phyloP scores from a whole-genome alignment of 768 basidiomycete species.

The Naganishia vishniacii region DNA sequence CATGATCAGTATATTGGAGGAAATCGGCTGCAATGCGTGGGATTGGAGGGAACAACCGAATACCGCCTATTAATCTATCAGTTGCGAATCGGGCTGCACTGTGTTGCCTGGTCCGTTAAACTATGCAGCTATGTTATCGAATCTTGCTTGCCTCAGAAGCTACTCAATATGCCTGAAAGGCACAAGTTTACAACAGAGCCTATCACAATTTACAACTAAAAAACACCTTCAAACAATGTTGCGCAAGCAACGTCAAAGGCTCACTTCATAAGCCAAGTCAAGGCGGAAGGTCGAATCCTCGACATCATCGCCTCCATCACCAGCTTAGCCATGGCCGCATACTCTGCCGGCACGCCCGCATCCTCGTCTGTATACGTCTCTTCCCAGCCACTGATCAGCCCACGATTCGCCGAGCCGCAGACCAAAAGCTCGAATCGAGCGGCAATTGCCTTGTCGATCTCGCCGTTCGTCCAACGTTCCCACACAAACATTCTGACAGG shows the following conservation, averaged over 20 bases:
- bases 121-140: too few relatives aligned
- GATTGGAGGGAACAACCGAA: constrained; percentile 18
- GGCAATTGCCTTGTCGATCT: constrained; percentile 12
- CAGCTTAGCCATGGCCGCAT: constrained; percentile 13
- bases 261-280: constrained; percentile 18
- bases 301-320: constrained; percentile 16
- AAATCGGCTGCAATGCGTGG: constrained; percentile 14
- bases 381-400: constrained; percentile 10
- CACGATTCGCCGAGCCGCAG: constrained; percentile 5
- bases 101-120: too few relatives aligned
- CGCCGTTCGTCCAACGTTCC: constrained; percentile 14
- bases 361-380: constrained; percentile 9
- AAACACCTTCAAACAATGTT: background rate
- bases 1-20: constrained; percentile 9
- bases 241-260: background rate
- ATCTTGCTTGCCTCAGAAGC: too few relatives aligned
- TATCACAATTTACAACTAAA: too few relatives aligned
- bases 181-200: too few relatives aligned
- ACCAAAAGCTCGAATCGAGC: constrained; percentile 14
- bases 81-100: background rate
- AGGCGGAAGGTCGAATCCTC: constrained; percentile 8
- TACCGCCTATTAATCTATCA: background rate
- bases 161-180: too few relatives aligned
- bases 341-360: background rate
- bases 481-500: constrained; percentile 4